A percentile compares a stretch with the other conserved stretches of the same genome.
phyloP scores from a whole-genome alignment of 225 moss, liverwort and hornwort genomes.

The Bryum argenteum region DNA sequence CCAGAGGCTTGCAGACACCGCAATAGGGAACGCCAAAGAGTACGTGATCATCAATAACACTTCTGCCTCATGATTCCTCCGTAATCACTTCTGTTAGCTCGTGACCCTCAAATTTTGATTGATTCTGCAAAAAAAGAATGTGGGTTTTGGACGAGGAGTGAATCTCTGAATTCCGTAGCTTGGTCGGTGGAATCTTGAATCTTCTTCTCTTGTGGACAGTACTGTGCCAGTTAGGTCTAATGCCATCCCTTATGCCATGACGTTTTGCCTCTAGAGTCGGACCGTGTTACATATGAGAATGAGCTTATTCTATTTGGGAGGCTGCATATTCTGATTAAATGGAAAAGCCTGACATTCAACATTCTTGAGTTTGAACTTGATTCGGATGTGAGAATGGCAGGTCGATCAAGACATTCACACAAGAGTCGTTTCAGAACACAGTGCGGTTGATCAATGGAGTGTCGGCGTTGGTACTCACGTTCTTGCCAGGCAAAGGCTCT shows the following conservation, averaged over 20 bases:
- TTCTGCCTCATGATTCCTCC: neutral
- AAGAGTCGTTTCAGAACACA: conserved; percentile 82
- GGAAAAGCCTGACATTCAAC: neutral
- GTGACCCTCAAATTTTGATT: no score
- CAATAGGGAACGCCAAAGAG: conserved; percentile 62
- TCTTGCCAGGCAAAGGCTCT: conserved; percentile 66
- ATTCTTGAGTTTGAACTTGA: neutral
- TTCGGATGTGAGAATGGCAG: conserved; percentile 36
- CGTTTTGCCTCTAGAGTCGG: no score
- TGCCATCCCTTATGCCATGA: neutral
- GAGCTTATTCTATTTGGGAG: neutral
- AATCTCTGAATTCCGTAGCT: neutral
- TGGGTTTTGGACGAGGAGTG: neutral
- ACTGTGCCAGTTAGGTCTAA: conserved; percentile 13
- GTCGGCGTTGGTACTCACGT: conserved; percentile 73
- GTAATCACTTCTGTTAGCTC: no score
- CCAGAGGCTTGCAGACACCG: conserved; percentile 55
- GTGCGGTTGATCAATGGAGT: conserved; percentile 85
- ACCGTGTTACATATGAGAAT: neutral
- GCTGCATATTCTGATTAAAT: neutral
- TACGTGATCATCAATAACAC: conserved; percentile 23
- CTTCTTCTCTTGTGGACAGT: neutral
- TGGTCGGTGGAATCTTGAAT: no score
- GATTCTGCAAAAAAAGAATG: no score
- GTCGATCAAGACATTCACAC: conserved; percentile 78